Base-by-base conservation (phyloP, 2,329 filamentous ascomycete genomes). In the Didymellaceae sp. region DNA sequence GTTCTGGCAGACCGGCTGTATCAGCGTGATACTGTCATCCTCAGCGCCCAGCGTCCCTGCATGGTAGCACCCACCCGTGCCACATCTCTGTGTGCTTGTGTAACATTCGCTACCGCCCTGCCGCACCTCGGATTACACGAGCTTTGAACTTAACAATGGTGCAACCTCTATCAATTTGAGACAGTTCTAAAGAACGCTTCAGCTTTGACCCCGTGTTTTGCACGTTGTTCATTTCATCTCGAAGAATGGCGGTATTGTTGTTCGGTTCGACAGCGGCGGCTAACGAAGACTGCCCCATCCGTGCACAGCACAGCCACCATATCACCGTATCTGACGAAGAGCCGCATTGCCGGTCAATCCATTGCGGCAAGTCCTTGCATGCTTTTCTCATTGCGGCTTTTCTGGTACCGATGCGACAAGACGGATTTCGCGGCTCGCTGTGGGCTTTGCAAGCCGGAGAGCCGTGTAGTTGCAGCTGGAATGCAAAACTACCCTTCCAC, bases 231-330 rank as follows among this genome's bases (percentile, higher is more conserved):
- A 11, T 14, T 13, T 22, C 33, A 37, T 20, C 2, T 21, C 6
- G 17, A 32, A 18, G 16, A 4, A 11, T 20, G 6, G 14, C 6
- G 14, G 3, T 22, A 7, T 26, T 14, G 14, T 21, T 37, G 31
- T 46, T 52, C 20, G 42, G 48, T 46, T 46, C 48, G 32, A 38
- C 42, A 51, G 41, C 48, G 42, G 48, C 48, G 14, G 25, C 24
- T 22, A n/a, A 31, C 32, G 48, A 30, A 45, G 41, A 52, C 11
- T 24, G 24, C 46, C 47, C 47, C 47, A 40, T 35, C 34, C 22
- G 18, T 43, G 37, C 48, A 28, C 31, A 28, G 48, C 48, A 52
- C 48, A 52, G 48, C 48, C 48, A 52, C 48, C 48, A 52, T 42
- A 46, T 43, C 42, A 46, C 35, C 24, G 35, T 30, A 45, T 41